A percentile compares a stretch with the other conserved stretches of the same genome.
Conservation (phyloP, 2,329 filamentous ascomycete species). For the Capronia coronata region DNA sequence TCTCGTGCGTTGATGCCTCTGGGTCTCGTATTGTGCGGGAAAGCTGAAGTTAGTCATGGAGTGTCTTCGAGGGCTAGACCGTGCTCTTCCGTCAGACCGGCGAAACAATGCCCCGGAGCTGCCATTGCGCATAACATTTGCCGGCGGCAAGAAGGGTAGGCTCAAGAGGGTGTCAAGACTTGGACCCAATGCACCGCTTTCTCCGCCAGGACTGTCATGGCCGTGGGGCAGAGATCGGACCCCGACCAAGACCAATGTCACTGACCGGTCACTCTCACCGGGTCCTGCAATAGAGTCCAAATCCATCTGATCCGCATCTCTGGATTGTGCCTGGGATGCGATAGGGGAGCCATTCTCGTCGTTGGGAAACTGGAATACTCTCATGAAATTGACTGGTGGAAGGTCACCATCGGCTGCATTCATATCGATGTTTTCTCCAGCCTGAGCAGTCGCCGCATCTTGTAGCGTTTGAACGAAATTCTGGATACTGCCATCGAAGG, state of each 20-base stretch:
- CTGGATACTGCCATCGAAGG: constrained; percentile 57
- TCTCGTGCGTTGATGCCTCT: constrained; percentile 46
- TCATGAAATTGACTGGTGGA: constrained; percentile 59
- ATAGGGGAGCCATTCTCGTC: constrained; percentile 35
- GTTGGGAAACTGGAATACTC: constrained; percentile 62
- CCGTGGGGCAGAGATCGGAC: constrained; percentile 58
- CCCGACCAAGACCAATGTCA: constrained; percentile 64
- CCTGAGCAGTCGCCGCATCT: constrained; percentile 53
- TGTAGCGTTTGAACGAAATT: constrained; percentile 58
- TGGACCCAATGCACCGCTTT: constrained; percentile 31
- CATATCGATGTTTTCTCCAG: constrained; percentile 38
- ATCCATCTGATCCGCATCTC: constrained; percentile 35
- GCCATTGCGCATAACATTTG: constrained; percentile 39
- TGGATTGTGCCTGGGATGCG: constrained; percentile 28
- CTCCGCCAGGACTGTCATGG: constrained; percentile 40
- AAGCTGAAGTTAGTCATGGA: constrained; percentile 50
- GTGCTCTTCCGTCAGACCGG: constrained; percentile 50
- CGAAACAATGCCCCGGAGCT: constrained; percentile 47
- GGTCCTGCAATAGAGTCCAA: constrained; percentile 39
- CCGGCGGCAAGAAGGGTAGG: constrained; percentile 41
- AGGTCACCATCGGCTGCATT: constrained; percentile 40
- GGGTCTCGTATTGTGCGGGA: constrained; percentile 46
- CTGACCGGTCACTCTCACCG: constrained; percentile 50
- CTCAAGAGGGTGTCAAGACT: constrained; percentile 43
- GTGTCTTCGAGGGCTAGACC: constrained; percentile 48